Percentiles rank a stretch among this genome's conserved stretches.
Conservation (phyloP, 192 early-diverging fungal genomes). For the Coemansia erecta region DNA sequence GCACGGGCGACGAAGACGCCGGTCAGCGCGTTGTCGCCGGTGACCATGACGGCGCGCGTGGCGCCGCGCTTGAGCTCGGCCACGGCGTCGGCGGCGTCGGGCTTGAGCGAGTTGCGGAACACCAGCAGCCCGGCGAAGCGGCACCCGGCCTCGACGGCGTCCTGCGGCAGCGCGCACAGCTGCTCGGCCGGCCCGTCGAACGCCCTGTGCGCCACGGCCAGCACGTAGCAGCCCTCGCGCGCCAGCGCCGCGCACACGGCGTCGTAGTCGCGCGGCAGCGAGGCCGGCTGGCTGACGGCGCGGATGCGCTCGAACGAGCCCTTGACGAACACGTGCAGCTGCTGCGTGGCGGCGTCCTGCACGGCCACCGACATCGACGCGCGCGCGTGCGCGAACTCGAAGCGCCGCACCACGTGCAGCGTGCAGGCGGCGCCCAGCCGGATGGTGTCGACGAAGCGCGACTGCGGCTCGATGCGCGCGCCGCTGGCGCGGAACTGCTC, state of each 20-base stretch:
- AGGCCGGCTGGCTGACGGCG: slow-evolving; percentile 41
- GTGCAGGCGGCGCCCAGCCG: slow-evolving; percentile 18
- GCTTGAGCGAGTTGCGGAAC: slow-evolving; percentile 76
- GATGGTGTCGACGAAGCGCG: slow-evolving; percentile 33
- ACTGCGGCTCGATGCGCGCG: slow-evolving; percentile 40
- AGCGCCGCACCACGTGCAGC: slow-evolving; percentile 64
- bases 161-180: slow-evolving; percentile 48
- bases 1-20: slow-evolving; percentile 67
- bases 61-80: slow-evolving; percentile 63
- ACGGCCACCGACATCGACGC: slow-evolving; percentile 72
- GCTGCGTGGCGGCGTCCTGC: slow-evolving; percentile 54
- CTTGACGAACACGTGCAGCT: slow-evolving; percentile 70
- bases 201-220: slow-evolving; percentile 65
- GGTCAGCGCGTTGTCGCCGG: slow-evolving; percentile 76
- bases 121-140: slow-evolving; percentile 61
- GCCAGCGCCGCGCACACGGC: slow-evolving; percentile 58
- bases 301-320: slow-evolving; percentile 75
- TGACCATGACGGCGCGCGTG: slow-evolving; percentile 77
- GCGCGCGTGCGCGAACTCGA: slow-evolving; percentile 75
- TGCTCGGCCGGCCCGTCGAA: slow-evolving; percentile 52
- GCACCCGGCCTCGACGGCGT: slow-evolving; percentile 59
- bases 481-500: slow-evolving; percentile 72
- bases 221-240: slow-evolving; percentile 73
- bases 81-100: slow-evolving; percentile 66
- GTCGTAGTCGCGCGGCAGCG: slow-evolving; percentile 61